Base-by-base conservation (phyloP, 2,329 filamentous ascomycete species). In the Sporothrix phasma region DNA sequence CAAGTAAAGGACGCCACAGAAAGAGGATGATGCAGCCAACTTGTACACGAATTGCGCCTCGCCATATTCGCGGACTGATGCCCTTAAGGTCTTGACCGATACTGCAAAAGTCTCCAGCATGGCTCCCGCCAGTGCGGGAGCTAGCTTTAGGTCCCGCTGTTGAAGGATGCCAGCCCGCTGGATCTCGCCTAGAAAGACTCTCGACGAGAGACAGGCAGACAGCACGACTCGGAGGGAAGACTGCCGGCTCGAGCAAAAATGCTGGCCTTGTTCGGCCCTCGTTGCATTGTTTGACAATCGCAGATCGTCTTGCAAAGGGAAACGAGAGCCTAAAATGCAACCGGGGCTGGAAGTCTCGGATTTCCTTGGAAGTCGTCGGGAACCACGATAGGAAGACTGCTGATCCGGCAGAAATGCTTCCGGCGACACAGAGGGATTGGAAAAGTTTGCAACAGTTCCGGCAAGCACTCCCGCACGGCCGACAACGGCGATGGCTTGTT, bases 71-170 rank as follows among this genome's bases (percentile, higher is more conserved):
- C 26, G 11, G 19, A 56, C 11, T 31, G 37, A 11, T 29, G 24
- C 10, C 51, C 15, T 10, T 39, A 22, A 56, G 26, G n/a, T 39
- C 39, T 39, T 34, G 5, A 7, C 26, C n/a, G n/a, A n/a, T n/a
- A n/a, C n/a, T n/a, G 22, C 3, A n/a, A 53, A 19, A 39, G 26
- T 24, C 54, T 26, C 51, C 51, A 24, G 51, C 47, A 53, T 13
- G 37, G 22, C 43, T 34, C 22, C 54, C 37, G 37, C 54, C 37
- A 29, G 22, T 15, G 22, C 54, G 54, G 54, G 54, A 58, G 34
- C 54, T 43, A 58, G 19, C 54, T 29, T 58, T 58, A 58, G 54
- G 22, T 58, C 54, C 54, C 54, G 54, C 15, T 43, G 37, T 31
- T 39, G 31, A 19, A 56, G 31, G 34, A 24, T 19, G 45, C 8